Conservation (phyloP, 2,329 filamentous ascomycete genomes). For the Truncatella angustata region DNA sequence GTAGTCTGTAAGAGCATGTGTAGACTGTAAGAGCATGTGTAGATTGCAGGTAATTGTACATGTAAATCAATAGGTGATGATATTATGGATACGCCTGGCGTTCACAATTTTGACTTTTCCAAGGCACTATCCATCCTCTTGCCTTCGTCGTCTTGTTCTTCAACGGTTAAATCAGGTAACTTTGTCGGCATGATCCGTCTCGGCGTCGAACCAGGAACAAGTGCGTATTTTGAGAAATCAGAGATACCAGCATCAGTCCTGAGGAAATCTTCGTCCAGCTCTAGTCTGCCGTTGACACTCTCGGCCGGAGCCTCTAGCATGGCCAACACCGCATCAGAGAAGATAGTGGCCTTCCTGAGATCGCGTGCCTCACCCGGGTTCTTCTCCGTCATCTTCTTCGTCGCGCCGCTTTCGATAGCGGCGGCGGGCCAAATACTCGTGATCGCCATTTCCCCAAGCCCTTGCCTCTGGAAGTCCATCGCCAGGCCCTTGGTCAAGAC, state of each 20-base stretch:
- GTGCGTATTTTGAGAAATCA: conserved; percentile 71
- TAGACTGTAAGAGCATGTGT: background rate
- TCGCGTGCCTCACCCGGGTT: conserved; percentile 51
- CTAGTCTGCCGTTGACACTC: conserved; percentile 67
- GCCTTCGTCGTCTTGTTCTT: conserved; percentile 80
- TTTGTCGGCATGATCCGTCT: conserved; percentile 74
- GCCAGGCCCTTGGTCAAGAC: conserved; percentile 78
- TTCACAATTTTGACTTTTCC: conserved; percentile 36
- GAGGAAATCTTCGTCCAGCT: conserved; percentile 81
- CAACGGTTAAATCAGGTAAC: conserved; percentile 69
- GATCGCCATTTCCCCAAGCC: conserved; percentile 67
- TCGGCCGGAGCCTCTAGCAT: conserved; percentile 61
- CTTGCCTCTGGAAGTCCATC: conserved; percentile 75
- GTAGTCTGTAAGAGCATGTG: too few species aligned
- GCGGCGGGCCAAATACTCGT: conserved; percentile 81
- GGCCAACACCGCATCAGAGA: conserved; percentile 74
- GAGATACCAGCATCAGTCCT: conserved; percentile 59
- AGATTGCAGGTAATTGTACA: too few species aligned
- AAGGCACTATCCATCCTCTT: conserved; percentile 64
- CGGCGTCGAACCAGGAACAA: conserved; percentile 48
- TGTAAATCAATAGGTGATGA: too few species aligned
- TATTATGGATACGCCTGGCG: too few species aligned
- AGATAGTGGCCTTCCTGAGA: conserved; percentile 70
- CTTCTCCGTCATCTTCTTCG: conserved; percentile 46
- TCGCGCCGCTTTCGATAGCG: conserved; percentile 74